Base-by-base conservation (phyloP, 2,329 filamentous ascomycete species). In the Pseudodiploospora longispora region DNA sequence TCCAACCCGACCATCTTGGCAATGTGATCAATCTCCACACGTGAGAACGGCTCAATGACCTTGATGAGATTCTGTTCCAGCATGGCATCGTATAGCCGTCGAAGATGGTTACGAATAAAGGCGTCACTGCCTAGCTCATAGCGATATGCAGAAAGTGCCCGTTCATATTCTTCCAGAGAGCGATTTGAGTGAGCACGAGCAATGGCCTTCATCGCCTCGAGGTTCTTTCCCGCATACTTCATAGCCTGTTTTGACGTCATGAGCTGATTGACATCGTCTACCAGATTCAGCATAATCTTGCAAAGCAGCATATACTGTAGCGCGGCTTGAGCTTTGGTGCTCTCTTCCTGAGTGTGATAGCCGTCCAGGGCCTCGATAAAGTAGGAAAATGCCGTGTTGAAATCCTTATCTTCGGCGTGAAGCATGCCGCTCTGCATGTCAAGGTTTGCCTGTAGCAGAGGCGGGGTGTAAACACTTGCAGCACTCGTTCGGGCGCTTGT, bases 401-500 rank as follows among this genome's bases (percentile, higher is more conserved):
- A 98, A 71, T 98, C 94, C 70, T 89, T 87, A 64, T 98, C 93
- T 69, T 98, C 94, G 27, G 93, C 93, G 66, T 98, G 94, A 47
- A 98, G 80, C 85, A 97, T 97, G 54, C 93, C 94, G 52, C 88
- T 95, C 74, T 98, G 93, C 93, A 98, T 97, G 63, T 98, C 93
- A 54, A 98, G 79, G 57, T 93, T 89, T 38, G 93, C 93, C 71
- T 98, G 94, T 47, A 98, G 78, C 53, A 95, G 75, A 4, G 94
- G 93, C 41, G 93, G 93, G 27, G 90, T 96, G 74, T 98, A 98
- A 51, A 98, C 93, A 29, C 89, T 95, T 40, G 94, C 93, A 44
- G 94, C 93, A 56, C 87, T 94, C 38, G 93, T 98, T 59, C 93
- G 83, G 46, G 93, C 91, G 50, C 87, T 91, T 27, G 93, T 98